phyloP scores from a whole-genome alignment of 106 monocot species.

The Gastrodia elata region DNA sequence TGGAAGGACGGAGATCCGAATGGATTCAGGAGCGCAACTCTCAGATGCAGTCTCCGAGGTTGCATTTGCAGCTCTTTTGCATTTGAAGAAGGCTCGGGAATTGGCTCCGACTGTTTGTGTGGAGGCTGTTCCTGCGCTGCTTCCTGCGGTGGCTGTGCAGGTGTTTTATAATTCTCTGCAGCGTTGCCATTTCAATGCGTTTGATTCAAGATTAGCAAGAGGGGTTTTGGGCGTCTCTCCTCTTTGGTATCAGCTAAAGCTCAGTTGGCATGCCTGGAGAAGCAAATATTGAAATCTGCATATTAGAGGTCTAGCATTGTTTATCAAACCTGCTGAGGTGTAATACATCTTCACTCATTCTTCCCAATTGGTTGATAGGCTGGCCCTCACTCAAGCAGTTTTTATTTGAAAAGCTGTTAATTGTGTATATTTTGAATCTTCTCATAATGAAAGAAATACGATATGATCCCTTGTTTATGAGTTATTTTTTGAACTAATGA shows the following conservation, averaged over 20 bases:
- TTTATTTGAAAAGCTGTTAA: no score
- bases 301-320: not conserved
- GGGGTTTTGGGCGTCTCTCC: conserved; percentile 73
- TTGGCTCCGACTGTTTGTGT: conserved; percentile 42
- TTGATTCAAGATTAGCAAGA: conserved; percentile 68
- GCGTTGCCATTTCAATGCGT: conserved; percentile 57
- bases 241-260: conserved; percentile 85
- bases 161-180: conserved; percentile 61
- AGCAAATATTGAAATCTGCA: conserved; percentile 38
- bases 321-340: no score
- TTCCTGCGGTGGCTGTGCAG: conserved; percentile 76
- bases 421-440: no score
- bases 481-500: no score
- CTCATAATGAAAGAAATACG: no score
- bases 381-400: no score
- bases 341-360: no score
- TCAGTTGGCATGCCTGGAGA: conserved; percentile 76
- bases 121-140: conserved; percentile 46
- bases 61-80: conserved; percentile 49
- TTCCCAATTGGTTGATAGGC: no score
- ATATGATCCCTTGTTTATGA: no score
- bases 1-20: conserved; percentile 39
- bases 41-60: conserved; percentile 69
- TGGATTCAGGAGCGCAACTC: conserved; percentile 39
- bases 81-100: conserved; percentile 64